These are phyloP conservation scores for Alternaria ethzedia DNA, from an alignment of 2,329 filamentous ascomycete genomes.

Conservation along the genomic window DNA sequence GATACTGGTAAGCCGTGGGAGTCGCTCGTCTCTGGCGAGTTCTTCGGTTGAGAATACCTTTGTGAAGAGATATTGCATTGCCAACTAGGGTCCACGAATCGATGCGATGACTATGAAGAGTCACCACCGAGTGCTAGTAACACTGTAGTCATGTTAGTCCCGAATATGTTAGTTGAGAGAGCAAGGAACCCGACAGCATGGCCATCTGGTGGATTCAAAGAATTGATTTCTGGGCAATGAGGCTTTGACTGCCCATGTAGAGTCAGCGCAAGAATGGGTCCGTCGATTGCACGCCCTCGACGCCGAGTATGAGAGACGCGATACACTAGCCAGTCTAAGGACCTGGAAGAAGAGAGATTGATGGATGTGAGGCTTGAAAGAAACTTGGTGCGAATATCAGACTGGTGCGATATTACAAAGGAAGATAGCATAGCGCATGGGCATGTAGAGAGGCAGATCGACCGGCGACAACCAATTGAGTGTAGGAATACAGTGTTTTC, in stretches of 20 bases:
- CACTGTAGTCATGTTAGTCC: not conserved
- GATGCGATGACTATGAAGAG: not conserved
- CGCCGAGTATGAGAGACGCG: not conserved
- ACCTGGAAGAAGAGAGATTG: not conserved
- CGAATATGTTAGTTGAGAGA: too few species aligned
- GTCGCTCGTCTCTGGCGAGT: constrained; percentile 69
- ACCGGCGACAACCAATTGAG: not conserved
- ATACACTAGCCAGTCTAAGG: not conserved
- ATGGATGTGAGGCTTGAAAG: not conserved
- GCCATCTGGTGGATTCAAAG: not conserved
- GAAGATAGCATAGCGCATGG: not conserved
- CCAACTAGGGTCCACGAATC: too few species aligned
- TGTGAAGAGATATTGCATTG: not conserved
- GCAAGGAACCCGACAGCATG: not conserved
- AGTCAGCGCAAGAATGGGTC: not conserved
- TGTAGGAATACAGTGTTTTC: not conserved
- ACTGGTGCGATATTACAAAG: not conserved
- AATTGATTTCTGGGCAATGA: not conserved
- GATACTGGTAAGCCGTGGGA: constrained; percentile 72
- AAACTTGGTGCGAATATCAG: not conserved
- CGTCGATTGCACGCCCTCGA: not conserved
- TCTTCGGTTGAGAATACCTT: constrained; percentile 60
- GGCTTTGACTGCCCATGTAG: not conserved
- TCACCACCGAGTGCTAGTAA: not conserved
- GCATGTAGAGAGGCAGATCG: not conserved